Percentiles rank a stretch among this genome's conserved stretches.
These are phyloP conservation scores for Nakataea oryzae DNA, from an alignment of 2,329 filamentous ascomycete species.

Conservation along the genomic window DNA sequence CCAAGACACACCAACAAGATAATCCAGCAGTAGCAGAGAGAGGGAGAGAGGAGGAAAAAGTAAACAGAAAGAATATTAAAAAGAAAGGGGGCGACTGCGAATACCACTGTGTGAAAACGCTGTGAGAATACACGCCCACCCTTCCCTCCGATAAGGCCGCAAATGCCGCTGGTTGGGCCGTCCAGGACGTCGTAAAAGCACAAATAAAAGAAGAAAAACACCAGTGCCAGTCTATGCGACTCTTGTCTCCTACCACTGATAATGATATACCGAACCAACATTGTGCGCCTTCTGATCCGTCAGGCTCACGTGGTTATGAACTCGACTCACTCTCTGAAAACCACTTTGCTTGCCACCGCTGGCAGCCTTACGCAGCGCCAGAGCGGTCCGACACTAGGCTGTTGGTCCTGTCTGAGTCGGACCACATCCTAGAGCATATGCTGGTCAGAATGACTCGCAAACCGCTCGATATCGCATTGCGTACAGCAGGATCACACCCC, in stretches of 20 bases:
- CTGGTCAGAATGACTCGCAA: background rate
- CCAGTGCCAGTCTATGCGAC: background rate
- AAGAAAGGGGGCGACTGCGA: background rate
- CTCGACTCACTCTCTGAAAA: background rate
- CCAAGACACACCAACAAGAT: background rate
- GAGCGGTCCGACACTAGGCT: background rate
- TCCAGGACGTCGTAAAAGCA: background rate
- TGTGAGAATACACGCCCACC: background rate
- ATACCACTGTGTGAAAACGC: background rate
- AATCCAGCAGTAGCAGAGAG: background rate
- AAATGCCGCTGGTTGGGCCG: background rate
- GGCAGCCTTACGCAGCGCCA: background rate
- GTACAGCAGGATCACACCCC: background rate
- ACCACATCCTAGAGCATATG: background rate
- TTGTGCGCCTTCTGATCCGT: background rate
- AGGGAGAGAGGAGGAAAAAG: background rate
- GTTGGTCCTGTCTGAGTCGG: background rate
- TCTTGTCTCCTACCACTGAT: background rate
- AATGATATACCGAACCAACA: background rate
- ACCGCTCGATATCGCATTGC: background rate
- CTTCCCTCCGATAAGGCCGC: background rate
- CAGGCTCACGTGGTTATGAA: background rate
- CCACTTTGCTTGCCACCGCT: background rate
- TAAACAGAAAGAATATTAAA: conserved; percentile 1
- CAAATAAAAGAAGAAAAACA: background rate